Conservation (phyloP, 805 yeast genomes). For the Jamesozyma lodderae region DNA sequence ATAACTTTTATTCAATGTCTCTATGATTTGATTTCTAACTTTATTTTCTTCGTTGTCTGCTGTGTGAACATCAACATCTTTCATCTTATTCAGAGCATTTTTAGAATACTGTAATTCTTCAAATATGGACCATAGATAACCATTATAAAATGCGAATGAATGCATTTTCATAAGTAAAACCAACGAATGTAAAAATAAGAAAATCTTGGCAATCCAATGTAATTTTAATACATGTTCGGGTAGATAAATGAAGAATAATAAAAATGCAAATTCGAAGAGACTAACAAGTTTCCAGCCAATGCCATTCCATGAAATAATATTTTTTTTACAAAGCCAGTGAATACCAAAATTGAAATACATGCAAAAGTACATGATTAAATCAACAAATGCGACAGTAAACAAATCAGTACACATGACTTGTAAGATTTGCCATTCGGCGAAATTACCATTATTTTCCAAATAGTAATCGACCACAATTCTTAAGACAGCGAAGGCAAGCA, state of each 20-base stretch:
- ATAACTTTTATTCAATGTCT: slow-evolving; percentile 38
- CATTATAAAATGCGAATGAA: slow-evolving; percentile 84
- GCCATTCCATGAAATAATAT: slow-evolving; percentile 47
- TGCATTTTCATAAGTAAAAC: slow-evolving; percentile 93
- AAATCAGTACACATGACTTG: slow-evolving; percentile 52
- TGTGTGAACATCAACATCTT: slow-evolving; percentile 7
- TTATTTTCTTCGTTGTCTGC: slow-evolving; percentile 17
- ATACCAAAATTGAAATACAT: slow-evolving; percentile 52
- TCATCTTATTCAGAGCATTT: slow-evolving; percentile 34
- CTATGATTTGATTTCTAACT: slow-evolving; percentile 11
- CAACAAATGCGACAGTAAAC: slow-evolving; percentile 61
- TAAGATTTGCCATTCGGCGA: slow-evolving; percentile 44
- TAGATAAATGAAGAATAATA: slow-evolving; percentile 45
- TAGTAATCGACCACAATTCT: slow-evolving; percentile 49
- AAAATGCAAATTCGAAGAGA: slow-evolving; percentile 44
- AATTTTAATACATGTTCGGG: slow-evolving; percentile 43
- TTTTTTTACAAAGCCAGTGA: slow-evolving; percentile 44
- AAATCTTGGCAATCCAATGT: slow-evolving; percentile 89
- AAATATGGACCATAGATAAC: slow-evolving; percentile 64
- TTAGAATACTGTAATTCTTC: slow-evolving; percentile 46
- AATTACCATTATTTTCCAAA: slow-evolving; percentile 32
- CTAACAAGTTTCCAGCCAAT: slow-evolving; percentile 59
- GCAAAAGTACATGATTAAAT: slow-evolving; percentile 61
- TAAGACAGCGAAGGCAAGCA: slow-evolving; percentile 45
- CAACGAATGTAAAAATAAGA: slow-evolving; percentile 69